Conservation (phyloP, 805 yeast genomes). For the Wickerhamomyces bisporus region DNA sequence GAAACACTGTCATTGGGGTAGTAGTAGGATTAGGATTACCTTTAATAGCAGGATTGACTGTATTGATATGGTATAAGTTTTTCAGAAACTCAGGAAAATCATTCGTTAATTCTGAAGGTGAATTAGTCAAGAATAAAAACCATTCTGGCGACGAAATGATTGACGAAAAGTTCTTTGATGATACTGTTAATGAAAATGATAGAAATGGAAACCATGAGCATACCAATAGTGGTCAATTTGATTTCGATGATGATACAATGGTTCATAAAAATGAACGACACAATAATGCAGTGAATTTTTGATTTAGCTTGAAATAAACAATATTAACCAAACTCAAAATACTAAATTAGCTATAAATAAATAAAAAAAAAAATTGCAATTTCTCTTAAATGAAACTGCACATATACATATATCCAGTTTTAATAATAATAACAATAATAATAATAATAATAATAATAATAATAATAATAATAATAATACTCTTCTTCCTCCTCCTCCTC, state of each 20-base stretch:
- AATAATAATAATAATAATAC: too few relatives aligned
- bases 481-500: too few relatives aligned
- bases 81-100: constrained; percentile 10
- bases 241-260: constrained; percentile 16
- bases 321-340: too few relatives aligned
- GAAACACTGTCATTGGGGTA: constrained; percentile 58
- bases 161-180: constrained; percentile 23
- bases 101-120: constrained; percentile 25
- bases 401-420: too few relatives aligned
- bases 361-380: neutral
- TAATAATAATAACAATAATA: too few relatives aligned
- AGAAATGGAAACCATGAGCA: too few relatives aligned
- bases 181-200: constrained; percentile 19
- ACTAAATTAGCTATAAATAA: too few relatives aligned
- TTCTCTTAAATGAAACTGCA: too few relatives aligned
- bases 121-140: constrained; percentile 14
- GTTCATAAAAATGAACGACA: constrained; percentile 5
- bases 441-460: too few relatives aligned
- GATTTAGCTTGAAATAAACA: too few relatives aligned
- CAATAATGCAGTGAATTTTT: constrained; percentile 3
- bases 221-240: constrained; percentile 1
- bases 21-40: constrained; percentile 71
- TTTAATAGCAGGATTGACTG: constrained; percentile 24
- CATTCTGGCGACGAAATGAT: constrained; percentile 20
- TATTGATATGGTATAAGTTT: constrained; percentile 9